Conservation (phyloP, 768 basidiomycete genomes). For the Podaxis sp. region DNA sequence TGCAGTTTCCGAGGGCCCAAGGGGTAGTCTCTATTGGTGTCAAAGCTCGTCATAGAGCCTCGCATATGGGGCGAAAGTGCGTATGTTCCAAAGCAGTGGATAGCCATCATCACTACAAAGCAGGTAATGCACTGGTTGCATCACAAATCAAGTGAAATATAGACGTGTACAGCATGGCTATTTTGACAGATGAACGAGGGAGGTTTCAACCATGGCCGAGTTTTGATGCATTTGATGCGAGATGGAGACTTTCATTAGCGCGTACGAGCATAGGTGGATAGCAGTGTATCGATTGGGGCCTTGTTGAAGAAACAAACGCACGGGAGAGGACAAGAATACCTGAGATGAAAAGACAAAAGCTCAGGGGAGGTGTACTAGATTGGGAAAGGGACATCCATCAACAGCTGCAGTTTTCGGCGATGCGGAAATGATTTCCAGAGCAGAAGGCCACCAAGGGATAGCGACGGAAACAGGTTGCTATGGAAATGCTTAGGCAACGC, state of each 20-base stretch:
- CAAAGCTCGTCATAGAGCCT: neutral
- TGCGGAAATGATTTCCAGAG: neutral
- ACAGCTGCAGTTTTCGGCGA: neutral
- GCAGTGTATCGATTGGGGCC: neutral
- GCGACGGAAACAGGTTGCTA: slow-evolving; percentile 10
- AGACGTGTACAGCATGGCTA: slow-evolving; percentile 7
- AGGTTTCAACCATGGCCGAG: slow-evolving; percentile 3
- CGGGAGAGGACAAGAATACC: neutral
- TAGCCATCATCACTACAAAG: neutral
- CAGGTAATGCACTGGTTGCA: slow-evolving; percentile 1
- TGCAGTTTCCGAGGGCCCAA: neutral
- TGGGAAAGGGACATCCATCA: neutral
- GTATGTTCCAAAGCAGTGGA: neutral
- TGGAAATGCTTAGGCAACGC: slow-evolving; percentile 7
- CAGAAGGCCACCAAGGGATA: neutral
- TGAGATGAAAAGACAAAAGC: neutral
- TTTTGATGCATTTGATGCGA: slow-evolving; percentile 4
- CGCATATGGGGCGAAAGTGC: neutral
- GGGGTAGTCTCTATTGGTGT: neutral
- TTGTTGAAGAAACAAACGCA: neutral
- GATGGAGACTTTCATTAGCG: neutral
- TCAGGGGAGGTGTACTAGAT: neutral
- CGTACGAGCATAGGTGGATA: neutral
- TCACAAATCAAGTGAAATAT: slow-evolving; percentile 7
- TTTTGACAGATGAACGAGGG: slow-evolving; percentile 7